Conservation (phyloP, 1,139 yeast species). For the Hansenula lynferdii region DNA sequence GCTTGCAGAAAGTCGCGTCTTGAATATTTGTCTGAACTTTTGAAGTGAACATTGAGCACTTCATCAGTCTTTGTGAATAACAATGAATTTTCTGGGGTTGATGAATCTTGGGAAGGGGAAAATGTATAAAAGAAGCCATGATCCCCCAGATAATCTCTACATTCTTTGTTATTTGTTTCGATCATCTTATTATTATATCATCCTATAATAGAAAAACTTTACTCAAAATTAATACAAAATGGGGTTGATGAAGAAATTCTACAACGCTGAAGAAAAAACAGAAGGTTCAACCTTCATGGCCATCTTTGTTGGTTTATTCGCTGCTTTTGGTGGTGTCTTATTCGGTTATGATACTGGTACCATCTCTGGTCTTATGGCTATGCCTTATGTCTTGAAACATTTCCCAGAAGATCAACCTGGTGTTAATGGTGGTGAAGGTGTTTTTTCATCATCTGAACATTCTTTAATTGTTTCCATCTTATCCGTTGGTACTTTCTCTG, state of each 20-base stretch:
- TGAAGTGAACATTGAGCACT: no score
- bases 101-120: no score
- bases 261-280: constrained; percentile 25
- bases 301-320: constrained; percentile 32
- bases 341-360: constrained; percentile 61
- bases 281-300: constrained; percentile 28
- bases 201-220: background rate
- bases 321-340: constrained; percentile 52
- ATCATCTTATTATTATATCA: no score
- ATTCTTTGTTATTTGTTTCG: no score
- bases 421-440: constrained; percentile 21
- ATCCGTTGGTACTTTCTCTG: constrained; percentile 55
- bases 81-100: no score
- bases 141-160: no score
- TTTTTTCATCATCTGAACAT: constrained; percentile 51
- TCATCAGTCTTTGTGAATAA: no score
- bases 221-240: constrained; percentile 3
- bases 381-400: constrained; percentile 40
- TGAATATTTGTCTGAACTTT: no score
- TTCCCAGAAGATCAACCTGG: constrained; percentile 33
- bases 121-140: no score
- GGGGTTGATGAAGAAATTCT: constrained; percentile 21
- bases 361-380: constrained; percentile 52
- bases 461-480: constrained; percentile 52
- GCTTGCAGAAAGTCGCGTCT: no score